phyloP scores from a whole-genome alignment of 208 protist genomes.

The Trypanosoma cruzi region DNA sequence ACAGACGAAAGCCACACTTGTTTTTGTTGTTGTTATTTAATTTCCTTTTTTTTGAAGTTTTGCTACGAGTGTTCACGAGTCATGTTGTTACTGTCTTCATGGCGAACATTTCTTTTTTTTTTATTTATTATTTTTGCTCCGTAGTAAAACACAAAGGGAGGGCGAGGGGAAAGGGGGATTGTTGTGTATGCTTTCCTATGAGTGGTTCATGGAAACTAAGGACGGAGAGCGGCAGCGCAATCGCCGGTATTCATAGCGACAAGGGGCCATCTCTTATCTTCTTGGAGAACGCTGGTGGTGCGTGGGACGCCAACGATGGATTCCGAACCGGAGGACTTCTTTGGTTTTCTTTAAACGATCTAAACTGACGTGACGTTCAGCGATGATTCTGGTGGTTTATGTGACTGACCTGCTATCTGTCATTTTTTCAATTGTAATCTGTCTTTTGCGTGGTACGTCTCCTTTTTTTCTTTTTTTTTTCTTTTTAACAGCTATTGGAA shows the following conservation, averaged over 20 bases:
- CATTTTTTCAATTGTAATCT: constrained; percentile 38
- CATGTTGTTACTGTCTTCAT: neutral
- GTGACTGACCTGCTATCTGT: constrained; percentile 26
- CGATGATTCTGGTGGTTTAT: constrained; percentile 33
- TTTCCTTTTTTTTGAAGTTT: neutral
- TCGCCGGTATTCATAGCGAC: neutral
- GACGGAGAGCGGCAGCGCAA: neutral
- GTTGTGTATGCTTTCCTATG: neutral
- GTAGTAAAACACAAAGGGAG: neutral
- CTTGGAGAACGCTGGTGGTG: neutral
- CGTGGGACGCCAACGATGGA: constrained; percentile 11
- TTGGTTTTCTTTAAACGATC: constrained; percentile 38
- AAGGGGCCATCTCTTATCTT: neutral
- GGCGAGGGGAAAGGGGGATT: neutral
- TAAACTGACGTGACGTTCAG: constrained; percentile 48
- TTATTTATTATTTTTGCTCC: neutral
- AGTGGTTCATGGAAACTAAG: neutral
- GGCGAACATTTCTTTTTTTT: neutral
- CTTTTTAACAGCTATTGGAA: constrained; percentile 13
- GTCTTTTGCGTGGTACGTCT: constrained; percentile 25
- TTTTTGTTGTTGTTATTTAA: neutral
- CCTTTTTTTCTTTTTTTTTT: too few relatives aligned
- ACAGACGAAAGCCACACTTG: neutral
- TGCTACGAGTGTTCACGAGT: neutral
- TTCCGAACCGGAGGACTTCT: constrained; percentile 22